phyloP scores from a whole-genome alignment of 192 early-diverging fungal genomes.

The Chytriomyces confervae region DNA sequence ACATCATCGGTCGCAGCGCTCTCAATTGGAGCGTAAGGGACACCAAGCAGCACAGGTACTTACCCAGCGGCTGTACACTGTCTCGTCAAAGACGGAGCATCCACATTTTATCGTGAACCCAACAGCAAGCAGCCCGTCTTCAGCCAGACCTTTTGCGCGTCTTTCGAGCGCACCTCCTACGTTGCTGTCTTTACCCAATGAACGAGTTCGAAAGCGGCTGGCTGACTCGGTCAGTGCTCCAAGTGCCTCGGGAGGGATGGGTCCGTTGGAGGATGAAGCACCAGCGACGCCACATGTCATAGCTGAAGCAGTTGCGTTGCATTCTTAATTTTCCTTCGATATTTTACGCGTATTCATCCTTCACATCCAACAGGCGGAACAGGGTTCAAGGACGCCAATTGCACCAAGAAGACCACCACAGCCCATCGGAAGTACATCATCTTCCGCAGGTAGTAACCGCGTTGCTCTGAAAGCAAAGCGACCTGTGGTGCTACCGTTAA shows the following conservation, averaged over 20 bases:
- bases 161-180: constrained; percentile 4
- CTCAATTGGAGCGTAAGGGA: constrained; percentile 8
- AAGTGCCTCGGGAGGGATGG: not conserved
- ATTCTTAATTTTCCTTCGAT: not conserved
- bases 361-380: not conserved
- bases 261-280: not conserved
- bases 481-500: constrained; percentile 46
- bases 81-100: constrained; percentile 14
- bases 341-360: not conserved
- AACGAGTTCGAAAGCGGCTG: not conserved
- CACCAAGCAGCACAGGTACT: not conserved
- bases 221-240: not conserved
- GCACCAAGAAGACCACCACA: not conserved
- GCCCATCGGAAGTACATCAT: not conserved
- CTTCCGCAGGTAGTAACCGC: constrained; percentile 2
- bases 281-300: not conserved
- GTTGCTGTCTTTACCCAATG: not conserved
- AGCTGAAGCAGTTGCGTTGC: not conserved
- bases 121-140: not conserved
- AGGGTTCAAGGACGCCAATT: not conserved
- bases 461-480: constrained; percentile 41
- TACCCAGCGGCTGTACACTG: constrained; percentile 33
- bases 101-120: constrained; percentile 23
- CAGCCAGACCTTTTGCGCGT: not conserved
- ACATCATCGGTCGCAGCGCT: not conserved